A percentile compares a stretch with the other conserved stretches of the same genome.
Conservation (phyloP, 2,329 filamentous ascomycete species). For the Fusarium sp. region DNA sequence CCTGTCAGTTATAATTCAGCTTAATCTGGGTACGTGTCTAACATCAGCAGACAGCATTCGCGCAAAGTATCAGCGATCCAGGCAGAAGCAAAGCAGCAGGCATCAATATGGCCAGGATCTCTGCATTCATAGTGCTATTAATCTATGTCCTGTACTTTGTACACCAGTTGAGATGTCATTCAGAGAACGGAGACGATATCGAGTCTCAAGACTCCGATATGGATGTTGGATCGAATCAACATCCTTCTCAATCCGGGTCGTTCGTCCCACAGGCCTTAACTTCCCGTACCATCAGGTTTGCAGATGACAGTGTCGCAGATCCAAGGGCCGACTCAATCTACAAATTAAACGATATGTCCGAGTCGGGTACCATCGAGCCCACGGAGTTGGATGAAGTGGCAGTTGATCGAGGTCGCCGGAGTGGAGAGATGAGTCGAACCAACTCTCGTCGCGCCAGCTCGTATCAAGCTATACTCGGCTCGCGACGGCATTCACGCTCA, state of each 20-base stretch:
- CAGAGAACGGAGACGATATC: slow-evolving; percentile 74
- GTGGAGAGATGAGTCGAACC: background rate
- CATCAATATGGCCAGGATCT: slow-evolving; percentile 79
- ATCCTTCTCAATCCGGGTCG: background rate
- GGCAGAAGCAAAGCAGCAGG: slow-evolving; percentile 68
- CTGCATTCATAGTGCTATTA: slow-evolving; percentile 77
- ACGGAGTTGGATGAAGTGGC: background rate
- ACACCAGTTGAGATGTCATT: slow-evolving; percentile 77
- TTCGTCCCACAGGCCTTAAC: background rate
- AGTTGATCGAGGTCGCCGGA: background rate
- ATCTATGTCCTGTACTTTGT: slow-evolving; percentile 80
- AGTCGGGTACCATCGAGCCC: background rate
- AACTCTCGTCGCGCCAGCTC: background rate
- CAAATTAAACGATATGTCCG: background rate
- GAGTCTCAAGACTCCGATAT: slow-evolving; percentile 66
- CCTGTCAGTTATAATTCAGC: slow-evolving; percentile 42
- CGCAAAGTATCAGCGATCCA: slow-evolving; percentile 64
- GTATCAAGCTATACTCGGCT: background rate
- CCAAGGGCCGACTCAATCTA: slow-evolving; percentile 10
- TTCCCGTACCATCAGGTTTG: slow-evolving; percentile 48
- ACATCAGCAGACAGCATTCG: slow-evolving; percentile 54
- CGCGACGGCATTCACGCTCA: background rate
- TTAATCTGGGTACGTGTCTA: background rate
- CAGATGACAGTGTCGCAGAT: slow-evolving; percentile 32
- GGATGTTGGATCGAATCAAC: background rate